Conservation (phyloP, 192 early-diverging fungal species). For the Tieghemiomyces parasiticus region DNA sequence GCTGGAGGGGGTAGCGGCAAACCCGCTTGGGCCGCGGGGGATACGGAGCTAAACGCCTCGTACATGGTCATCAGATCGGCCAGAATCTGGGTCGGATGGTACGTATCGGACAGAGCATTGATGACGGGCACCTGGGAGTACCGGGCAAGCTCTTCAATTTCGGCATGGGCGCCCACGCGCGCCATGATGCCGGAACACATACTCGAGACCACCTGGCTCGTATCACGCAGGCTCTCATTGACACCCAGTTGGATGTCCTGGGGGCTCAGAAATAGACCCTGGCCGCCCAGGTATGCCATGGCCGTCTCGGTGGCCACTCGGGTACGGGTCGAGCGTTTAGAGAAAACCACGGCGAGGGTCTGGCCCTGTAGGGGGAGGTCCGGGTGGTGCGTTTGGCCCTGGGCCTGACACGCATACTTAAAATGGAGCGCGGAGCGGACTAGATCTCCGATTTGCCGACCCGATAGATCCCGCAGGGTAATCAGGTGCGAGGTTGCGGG, state of each 20-base stretch:
- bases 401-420: constrained; percentile 54
- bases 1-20: background rate
- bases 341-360: constrained; percentile 85
- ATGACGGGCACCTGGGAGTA: constrained; percentile 87
- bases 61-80: constrained; percentile 94
- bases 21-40: constrained; percentile 6
- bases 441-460: constrained; percentile 60
- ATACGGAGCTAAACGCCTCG: no score
- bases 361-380: constrained; percentile 55
- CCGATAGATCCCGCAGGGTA: constrained; percentile 67
- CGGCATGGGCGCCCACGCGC: constrained; percentile 73
- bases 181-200: constrained; percentile 97
- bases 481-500: constrained; percentile 65
- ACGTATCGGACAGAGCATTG: constrained; percentile 89
- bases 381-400: constrained; percentile 29
- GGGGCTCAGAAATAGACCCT: constrained; percentile 86
- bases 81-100: constrained; percentile 93
- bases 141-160: constrained; percentile 76
- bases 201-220: constrained; percentile 75
- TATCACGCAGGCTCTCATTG: constrained; percentile 87
- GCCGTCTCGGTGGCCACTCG: constrained; percentile 89
- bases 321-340: constrained; percentile 92
- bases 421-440: constrained; percentile 63
- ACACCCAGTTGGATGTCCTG: constrained; percentile 95
- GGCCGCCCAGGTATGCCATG: constrained; percentile 83